phyloP scores from a whole-genome alignment of 31 red algal genomes.

The Porphyra umbilicalis region DNA sequence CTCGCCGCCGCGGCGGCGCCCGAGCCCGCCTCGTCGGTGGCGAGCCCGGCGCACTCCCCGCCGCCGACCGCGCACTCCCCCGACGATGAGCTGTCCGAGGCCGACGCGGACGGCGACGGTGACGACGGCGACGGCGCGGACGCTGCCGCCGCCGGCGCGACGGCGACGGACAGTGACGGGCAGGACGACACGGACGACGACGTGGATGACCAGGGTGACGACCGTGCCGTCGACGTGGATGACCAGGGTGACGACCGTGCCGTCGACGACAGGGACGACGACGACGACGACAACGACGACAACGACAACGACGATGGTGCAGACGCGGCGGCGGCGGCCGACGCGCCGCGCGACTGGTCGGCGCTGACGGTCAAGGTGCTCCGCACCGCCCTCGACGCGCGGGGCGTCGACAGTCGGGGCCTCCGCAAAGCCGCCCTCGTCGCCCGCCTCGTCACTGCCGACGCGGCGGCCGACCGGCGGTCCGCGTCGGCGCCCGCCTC shows the following conservation, averaged over 20 bases:
- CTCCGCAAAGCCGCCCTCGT: background rate
- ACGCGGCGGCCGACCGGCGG: background rate
- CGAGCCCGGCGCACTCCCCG: background rate
- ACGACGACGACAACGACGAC: background rate
- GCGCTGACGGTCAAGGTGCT: background rate
- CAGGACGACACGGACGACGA: too few relatives aligned
- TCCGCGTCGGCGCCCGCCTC: background rate
- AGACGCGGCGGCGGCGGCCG: background rate
- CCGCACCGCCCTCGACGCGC: background rate
- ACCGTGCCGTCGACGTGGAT: background rate
- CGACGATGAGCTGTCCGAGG: too few relatives aligned
- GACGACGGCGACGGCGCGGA: background rate
- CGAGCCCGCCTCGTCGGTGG: background rate
- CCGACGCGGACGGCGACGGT: background rate
- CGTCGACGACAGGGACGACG: background rate
- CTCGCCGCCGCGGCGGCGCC: background rate
- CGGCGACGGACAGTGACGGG: too few relatives aligned
- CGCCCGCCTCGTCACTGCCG: background rate
- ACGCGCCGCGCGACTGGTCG: background rate
- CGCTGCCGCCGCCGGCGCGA: too few relatives aligned
- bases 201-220: too few relatives aligned
- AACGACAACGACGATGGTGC: background rate
- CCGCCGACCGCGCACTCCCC: background rate
- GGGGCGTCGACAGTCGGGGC: background rate
- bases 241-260: too few relatives aligned